Percentiles rank a stretch among this genome's conserved stretches.
phyloP scores from a whole-genome alignment of 495 filamentous ascomycete species.

The Penicillium fimorum region DNA sequence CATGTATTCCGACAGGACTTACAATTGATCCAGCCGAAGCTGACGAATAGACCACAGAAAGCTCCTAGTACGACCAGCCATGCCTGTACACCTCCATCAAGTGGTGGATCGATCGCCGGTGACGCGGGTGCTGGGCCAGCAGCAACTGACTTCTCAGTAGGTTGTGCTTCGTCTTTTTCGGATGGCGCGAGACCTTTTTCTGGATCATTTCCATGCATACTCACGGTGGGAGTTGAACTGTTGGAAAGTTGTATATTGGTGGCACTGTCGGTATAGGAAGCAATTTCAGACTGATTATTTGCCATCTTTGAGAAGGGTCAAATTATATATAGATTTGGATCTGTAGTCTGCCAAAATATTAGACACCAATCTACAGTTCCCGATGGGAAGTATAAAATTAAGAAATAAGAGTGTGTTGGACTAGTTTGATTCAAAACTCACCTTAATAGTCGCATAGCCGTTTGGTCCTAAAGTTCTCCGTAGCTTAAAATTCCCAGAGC shows the following conservation, averaged over 20 bases:
- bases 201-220: constrained; percentile 19
- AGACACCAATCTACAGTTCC: background rate
- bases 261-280: constrained; percentile 13
- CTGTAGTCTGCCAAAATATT: background rate
- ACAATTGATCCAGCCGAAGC: constrained; percentile 64
- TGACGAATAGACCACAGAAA: constrained; percentile 62
- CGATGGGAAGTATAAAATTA: constrained; percentile 3
- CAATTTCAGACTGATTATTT: background rate
- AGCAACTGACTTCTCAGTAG: constrained; percentile 21
- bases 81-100: constrained; percentile 66
- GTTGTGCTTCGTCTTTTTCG: constrained; percentile 4
- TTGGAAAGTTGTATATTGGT: constrained; percentile 15
- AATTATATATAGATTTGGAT: background rate
- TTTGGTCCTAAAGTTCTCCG: background rate
- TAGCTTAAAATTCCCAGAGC: background rate
- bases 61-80: constrained; percentile 66
- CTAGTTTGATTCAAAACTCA: constrained; percentile 4
- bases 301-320: constrained; percentile 25
- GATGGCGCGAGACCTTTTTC: constrained; percentile 22
- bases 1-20: constrained; percentile 4
- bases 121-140: constrained; percentile 30
- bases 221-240: constrained; percentile 18
- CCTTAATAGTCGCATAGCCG: background rate
- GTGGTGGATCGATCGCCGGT: constrained; percentile 43
- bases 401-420: constrained; percentile 1